phyloP scores from a whole-genome alignment of 371 early-diverging fungal genomes.

The Rhizopus stolonifer region DNA sequence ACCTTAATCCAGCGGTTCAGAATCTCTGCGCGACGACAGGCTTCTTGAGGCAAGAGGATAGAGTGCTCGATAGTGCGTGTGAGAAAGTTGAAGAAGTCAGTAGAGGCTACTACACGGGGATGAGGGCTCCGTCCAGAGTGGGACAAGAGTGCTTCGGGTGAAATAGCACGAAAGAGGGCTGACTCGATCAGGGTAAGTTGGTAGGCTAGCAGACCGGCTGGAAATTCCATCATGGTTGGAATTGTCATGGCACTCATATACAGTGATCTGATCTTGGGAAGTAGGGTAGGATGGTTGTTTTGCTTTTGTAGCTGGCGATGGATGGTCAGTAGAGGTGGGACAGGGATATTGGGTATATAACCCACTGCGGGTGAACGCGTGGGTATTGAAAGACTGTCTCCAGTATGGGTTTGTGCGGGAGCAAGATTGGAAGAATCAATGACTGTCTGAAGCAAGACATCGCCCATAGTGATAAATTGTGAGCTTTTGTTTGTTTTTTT shows the following conservation, averaged over 20 bases:
- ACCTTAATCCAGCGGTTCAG: constrained; percentile 72
- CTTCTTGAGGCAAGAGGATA: constrained; percentile 55
- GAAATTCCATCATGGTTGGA: constrained; percentile 57
- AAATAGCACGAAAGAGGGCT: constrained; percentile 59
- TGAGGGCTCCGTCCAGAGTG: constrained; percentile 68
- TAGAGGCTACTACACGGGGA: constrained; percentile 60
- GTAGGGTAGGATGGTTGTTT: neutral
- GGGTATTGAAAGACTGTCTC: constrained; percentile 27
- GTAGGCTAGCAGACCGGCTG: constrained; percentile 64
- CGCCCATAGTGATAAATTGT: neutral
- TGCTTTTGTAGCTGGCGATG: constrained; percentile 32
- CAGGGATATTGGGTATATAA: constrained; percentile 45
- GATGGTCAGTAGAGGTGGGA: constrained; percentile 43
- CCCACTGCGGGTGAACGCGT: constrained; percentile 6
- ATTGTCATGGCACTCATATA: constrained; percentile 52
- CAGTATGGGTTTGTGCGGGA: constrained; percentile 30
- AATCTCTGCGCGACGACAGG: constrained; percentile 55
- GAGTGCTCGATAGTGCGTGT: constrained; percentile 72
- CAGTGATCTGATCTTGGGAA: constrained; percentile 44
- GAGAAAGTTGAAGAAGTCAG: constrained; percentile 78
- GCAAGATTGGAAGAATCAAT: constrained; percentile 28
- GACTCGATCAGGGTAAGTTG: constrained; percentile 71
- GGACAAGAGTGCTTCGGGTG: constrained; percentile 52
- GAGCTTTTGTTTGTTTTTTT: neutral
- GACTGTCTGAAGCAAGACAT: constrained; percentile 24